Evolutionary conservation across 768 basidiomycete genomes (phyloP).

Genomic region (Pulveroboletus sp.): DNA sequence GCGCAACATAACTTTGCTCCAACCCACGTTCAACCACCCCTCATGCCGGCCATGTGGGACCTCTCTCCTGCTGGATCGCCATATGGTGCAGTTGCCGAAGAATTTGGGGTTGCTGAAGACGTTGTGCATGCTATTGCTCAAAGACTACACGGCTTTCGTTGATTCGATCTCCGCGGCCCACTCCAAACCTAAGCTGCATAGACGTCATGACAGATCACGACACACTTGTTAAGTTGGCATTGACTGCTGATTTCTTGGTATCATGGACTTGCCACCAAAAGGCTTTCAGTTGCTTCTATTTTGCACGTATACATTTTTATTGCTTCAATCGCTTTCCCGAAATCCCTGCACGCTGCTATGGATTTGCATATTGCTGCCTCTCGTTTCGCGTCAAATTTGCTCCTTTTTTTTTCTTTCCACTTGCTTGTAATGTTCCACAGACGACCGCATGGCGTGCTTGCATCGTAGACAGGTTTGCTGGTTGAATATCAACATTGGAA

Average conservation of each 20-base stretch:
- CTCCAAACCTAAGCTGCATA: neutral
- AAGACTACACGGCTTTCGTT: slow-evolving; percentile 38
- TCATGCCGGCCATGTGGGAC: slow-evolving; percentile 23
- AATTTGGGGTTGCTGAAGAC: slow-evolving; percentile 70
- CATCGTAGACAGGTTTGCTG: slow-evolving; percentile 25
- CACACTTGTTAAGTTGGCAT: slow-evolving; percentile 18
- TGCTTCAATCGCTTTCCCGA: slow-evolving; percentile 14
- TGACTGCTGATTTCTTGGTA: slow-evolving; percentile 30
- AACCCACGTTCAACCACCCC: slow-evolving; percentile 8
- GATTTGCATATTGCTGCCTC: slow-evolving; percentile 23
- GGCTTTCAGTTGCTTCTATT: slow-evolving; percentile 12
- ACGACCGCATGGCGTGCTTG: slow-evolving; percentile 23
- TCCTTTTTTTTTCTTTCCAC: neutral
- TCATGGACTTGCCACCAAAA: slow-evolving; percentile 16
- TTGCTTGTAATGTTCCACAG: slow-evolving; percentile 23
- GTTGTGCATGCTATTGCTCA: slow-evolving; percentile 66
- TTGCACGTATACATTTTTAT: slow-evolving; percentile 16
- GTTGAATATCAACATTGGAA: slow-evolving; percentile 6
- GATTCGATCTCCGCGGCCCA: slow-evolving; percentile 1
- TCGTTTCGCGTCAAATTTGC: slow-evolving; percentile 19
- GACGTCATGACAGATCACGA: slow-evolving; percentile 21
- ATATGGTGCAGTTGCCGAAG: slow-evolving; percentile 58
- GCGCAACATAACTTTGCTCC: slow-evolving; percentile 5
- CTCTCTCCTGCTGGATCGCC: slow-evolving; percentile 17
- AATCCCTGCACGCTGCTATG: slow-evolving; percentile 22